Conservation (phyloP, 129 eudicot species). For the Tanacetum coccineum region DNA sequence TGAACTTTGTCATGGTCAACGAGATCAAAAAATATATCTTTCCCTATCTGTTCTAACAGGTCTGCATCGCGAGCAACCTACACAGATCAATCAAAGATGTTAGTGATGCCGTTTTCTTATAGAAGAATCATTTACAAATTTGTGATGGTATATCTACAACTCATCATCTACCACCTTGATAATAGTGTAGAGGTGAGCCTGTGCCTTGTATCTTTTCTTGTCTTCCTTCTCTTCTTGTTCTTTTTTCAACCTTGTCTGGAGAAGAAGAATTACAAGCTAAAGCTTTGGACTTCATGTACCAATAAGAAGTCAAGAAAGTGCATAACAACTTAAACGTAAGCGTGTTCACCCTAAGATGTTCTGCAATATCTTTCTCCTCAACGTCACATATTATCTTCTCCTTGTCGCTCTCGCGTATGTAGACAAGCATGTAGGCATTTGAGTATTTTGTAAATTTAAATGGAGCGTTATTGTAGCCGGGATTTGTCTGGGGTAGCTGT, state of each 20-base stretch:
- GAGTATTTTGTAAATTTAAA: conserved; percentile 93
- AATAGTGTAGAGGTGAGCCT: conserved; percentile 95
- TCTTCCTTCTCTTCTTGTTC: conserved; percentile 95
- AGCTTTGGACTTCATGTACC: conserved; percentile 11
- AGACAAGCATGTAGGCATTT: conserved; percentile 97
- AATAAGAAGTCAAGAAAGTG: conserved; percentile 14
- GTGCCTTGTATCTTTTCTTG: conserved; percentile 83
- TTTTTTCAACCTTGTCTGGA: conserved; percentile 81
- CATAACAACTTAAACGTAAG: neutral
- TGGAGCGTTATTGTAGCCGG: conserved; percentile 82
- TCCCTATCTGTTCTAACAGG: conserved; percentile 79
- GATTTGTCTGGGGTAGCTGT: conserved; percentile 95
- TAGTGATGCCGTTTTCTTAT: conserved; percentile 16
- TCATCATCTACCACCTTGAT: conserved; percentile 61
- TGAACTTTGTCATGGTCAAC: conserved; percentile 94
- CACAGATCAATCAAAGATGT: conserved; percentile 18
- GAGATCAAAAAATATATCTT: conserved; percentile 87
- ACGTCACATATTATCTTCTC: conserved; percentile 91
- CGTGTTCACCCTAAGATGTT: conserved; percentile 77
- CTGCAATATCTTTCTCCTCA: conserved; percentile 92
- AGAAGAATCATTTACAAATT: neutral
- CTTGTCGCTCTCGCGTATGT: conserved; percentile 87
- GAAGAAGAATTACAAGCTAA: conserved; percentile 18
- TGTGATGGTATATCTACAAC: conserved; percentile 27
- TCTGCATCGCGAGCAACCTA: conserved; percentile 97